Conservation (phyloP, 768 basidiomycete species). For the Mycena rebaudengoi region DNA sequence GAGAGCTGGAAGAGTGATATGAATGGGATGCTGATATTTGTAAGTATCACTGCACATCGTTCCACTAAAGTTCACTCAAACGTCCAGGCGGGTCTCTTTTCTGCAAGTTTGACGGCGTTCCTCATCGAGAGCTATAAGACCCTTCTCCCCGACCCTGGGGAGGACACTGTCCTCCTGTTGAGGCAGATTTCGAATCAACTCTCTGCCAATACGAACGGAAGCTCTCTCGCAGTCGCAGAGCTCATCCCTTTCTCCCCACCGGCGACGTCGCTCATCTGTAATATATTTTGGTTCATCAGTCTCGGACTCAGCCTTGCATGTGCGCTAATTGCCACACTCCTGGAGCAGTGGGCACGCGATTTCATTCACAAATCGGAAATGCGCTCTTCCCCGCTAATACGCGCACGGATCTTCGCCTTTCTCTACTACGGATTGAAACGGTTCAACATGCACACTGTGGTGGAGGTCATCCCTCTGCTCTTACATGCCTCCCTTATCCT, state of each 20-base stretch:
- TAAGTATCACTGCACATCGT: no score
- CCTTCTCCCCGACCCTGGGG: neutral
- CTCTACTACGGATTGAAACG: neutral
- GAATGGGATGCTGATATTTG: no score
- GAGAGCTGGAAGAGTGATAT: no score
- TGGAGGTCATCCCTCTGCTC: conserved; percentile 14
- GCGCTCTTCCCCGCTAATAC: neutral
- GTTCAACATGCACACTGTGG: neutral
- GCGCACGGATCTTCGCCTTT: neutral
- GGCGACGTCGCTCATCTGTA: neutral
- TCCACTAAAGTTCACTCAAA: no score
- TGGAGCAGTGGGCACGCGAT: conserved; percentile 10
- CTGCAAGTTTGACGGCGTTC: conserved; percentile 1
- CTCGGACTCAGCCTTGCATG: conserved; percentile 1
- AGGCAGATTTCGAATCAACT: neutral
- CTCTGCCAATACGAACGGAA: neutral
- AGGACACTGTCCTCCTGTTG: neutral
- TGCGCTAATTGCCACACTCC: conserved; percentile 4
- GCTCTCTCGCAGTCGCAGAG: neutral
- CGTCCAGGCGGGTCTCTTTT: conserved; percentile 14
- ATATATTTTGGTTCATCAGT: conserved; percentile 1
- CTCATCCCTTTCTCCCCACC: neutral
- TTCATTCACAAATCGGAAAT: neutral
- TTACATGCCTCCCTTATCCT: conserved; percentile 19
- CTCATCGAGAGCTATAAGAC: conserved; percentile 10